Conservation (phyloP, 129 eudicot genomes). For the Artemisia tridentata region DNA sequence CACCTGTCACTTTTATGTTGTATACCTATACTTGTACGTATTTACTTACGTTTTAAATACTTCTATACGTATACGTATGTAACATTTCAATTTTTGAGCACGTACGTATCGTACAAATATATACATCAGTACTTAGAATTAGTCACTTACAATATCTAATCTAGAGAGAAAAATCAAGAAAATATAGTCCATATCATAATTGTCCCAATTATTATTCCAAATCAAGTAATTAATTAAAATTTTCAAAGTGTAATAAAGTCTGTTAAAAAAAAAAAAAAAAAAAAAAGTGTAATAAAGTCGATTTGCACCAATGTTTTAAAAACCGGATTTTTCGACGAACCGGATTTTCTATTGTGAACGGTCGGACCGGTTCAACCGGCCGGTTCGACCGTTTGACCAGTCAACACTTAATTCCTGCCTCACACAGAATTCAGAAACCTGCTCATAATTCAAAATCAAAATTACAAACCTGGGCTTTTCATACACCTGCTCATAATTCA, state of each 20-base stretch:
- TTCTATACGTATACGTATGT: slow-evolving; percentile 13
- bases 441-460: too few relatives aligned
- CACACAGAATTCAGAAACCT: too few relatives aligned
- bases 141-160: not conserved
- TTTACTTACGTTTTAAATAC: not conserved
- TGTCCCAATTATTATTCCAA: slow-evolving; percentile 18
- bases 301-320: too few relatives aligned
- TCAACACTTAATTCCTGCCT: too few relatives aligned
- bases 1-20: not conserved
- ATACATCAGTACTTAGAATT: slow-evolving; percentile 12
- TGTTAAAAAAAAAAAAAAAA: too few relatives aligned
- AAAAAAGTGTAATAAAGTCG: too few relatives aligned
- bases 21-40: slow-evolving; percentile 24
- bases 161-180: slow-evolving; percentile 10
- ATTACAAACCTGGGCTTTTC: too few relatives aligned
- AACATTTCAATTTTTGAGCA: not conserved
- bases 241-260: slow-evolving; percentile 26
- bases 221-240: slow-evolving; percentile 21
- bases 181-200: not conserved
- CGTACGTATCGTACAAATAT: slow-evolving; percentile 25
- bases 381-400: too few relatives aligned
- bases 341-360: too few relatives aligned
- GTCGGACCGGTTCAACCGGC: too few relatives aligned
- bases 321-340: too few relatives aligned
- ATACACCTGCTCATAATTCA: too few relatives aligned